Conservation (phyloP, 2,329 filamentous ascomycete species). For the Trichoderma harzianum region DNA sequence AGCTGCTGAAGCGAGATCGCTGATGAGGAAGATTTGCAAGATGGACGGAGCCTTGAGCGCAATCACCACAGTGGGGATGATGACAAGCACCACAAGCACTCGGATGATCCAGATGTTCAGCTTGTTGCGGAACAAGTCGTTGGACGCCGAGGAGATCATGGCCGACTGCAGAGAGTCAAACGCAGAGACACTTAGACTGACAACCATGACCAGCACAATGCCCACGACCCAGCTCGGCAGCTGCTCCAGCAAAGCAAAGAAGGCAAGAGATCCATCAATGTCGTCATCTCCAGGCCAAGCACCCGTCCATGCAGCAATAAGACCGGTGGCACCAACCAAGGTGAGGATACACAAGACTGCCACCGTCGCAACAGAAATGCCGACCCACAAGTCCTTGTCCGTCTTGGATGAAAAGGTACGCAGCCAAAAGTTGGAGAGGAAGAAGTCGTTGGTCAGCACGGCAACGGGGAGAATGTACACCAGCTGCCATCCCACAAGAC, state of each 20-base stretch:
- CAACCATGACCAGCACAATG: constrained; percentile 76
- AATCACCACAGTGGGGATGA: constrained; percentile 70
- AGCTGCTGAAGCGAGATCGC: constrained; percentile 73
- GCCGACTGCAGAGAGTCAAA: constrained; percentile 80
- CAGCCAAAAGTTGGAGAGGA: constrained; percentile 61
- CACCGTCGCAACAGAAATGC: constrained; percentile 64
- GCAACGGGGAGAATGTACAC: constrained; percentile 81
- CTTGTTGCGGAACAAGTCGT: constrained; percentile 80
- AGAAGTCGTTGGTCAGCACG: constrained; percentile 81
- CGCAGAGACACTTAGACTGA: constrained; percentile 70
- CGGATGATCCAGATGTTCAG: constrained; percentile 74
- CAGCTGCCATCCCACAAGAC: constrained; percentile 76
- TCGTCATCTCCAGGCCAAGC: constrained; percentile 58
- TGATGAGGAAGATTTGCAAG: constrained; percentile 78
- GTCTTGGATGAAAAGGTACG: constrained; percentile 19
- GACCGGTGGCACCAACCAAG: constrained; percentile 68
- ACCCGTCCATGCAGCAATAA: constrained; percentile 76
- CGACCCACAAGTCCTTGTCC: constrained; percentile 50
- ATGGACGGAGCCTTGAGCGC: constrained; percentile 72
- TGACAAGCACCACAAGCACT: constrained; percentile 64
- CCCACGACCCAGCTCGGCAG: constrained; percentile 80
- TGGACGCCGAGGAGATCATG: constrained; percentile 81
- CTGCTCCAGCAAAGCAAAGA: constrained; percentile 70
- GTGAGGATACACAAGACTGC: constrained; percentile 66
- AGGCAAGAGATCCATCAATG: constrained; percentile 59